These are phyloP conservation scores for Staphylotrichum tortipilum DNA, from an alignment of 495 filamentous ascomycete genomes.

Conservation along the genomic window DNA sequence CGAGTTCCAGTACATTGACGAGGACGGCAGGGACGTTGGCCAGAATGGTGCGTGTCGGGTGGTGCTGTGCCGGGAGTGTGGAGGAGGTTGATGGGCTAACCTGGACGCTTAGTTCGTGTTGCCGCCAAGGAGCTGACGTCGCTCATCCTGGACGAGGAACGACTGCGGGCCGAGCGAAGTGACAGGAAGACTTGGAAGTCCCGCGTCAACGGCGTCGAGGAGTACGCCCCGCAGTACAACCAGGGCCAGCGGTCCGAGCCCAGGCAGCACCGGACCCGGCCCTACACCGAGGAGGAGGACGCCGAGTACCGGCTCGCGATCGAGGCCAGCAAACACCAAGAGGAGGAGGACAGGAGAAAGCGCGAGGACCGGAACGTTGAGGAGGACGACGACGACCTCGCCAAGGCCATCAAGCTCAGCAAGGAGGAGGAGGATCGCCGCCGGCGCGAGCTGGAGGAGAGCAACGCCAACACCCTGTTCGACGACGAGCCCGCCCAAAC, in stretches of 20 bases:
- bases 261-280: slow-evolving; percentile 37
- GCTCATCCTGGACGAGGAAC: slow-evolving; percentile 91
- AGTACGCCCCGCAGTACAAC: slow-evolving; percentile 48
- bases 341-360: slow-evolving; percentile 81
- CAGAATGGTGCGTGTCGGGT: slow-evolving; percentile 63
- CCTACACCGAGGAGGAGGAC: slow-evolving; percentile 71
- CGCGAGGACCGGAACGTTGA: slow-evolving; percentile 60
- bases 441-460: slow-evolving; percentile 80
- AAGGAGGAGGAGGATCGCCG: slow-evolving; percentile 86
- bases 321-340: slow-evolving; percentile 92
- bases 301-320: slow-evolving; percentile 86
- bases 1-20: slow-evolving; percentile 93
- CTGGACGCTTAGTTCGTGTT: slow-evolving; percentile 60
- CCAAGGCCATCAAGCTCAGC: slow-evolving; percentile 92
- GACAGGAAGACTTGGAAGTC: slow-evolving; percentile 96
- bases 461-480: slow-evolving; percentile 77
- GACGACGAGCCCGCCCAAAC: slow-evolving; percentile 63
- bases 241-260: slow-evolving; percentile 31
- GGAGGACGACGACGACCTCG: slow-evolving; percentile 68
- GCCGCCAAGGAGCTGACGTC: slow-evolving; percentile 94
- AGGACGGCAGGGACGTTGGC: slow-evolving; percentile 88
- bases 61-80: neutral
- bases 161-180: slow-evolving; percentile 79
- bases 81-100: slow-evolving; percentile 4
- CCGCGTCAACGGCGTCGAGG: slow-evolving; percentile 85